Conservation (phyloP, 2,329 filamentous ascomycete genomes). For the Cercospora zeae-maydis region DNA sequence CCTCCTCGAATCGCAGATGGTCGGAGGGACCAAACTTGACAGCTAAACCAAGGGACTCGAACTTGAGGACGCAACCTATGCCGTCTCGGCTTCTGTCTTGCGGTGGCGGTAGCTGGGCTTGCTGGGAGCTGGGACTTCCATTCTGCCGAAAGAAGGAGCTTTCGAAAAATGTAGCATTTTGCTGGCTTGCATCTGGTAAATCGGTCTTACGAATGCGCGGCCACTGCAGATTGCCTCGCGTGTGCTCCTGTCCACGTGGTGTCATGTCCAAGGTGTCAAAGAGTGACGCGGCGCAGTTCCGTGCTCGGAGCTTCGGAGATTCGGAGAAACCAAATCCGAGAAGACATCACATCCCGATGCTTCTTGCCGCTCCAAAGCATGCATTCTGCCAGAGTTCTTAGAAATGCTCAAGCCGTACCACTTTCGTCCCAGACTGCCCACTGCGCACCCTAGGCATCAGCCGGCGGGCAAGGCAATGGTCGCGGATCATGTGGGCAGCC, state of each 20-base stretch:
- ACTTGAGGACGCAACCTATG: neutral
- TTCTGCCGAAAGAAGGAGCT: neutral
- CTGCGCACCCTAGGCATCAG: neutral
- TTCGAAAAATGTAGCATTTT: neutral
- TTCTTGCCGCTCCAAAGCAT: neutral
- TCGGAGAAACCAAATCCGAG: neutral
- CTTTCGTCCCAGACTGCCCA: neutral
- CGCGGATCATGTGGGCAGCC: neutral
- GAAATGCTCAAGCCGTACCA: neutral
- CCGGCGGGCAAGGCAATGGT: neutral
- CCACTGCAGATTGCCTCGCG: too few species aligned
- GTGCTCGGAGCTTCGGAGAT: neutral
- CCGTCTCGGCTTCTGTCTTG: neutral
- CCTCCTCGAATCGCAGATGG: constrained; percentile 1
- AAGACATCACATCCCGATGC: neutral
- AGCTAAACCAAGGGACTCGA: neutral
- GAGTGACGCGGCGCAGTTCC: neutral
- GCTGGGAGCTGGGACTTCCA: neutral
- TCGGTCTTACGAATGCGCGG: neutral
- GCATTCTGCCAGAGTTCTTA: constrained; percentile 1
- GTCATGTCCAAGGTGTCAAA: too few species aligned
- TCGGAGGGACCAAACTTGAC: constrained; percentile 3
- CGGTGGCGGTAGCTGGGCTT: neutral
- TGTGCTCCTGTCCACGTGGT: too few species aligned
- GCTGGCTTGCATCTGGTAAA: neutral